Evolutionary conservation across 306 rosid genomes (phyloP).

Genomic region (Senna siamea): DNA sequence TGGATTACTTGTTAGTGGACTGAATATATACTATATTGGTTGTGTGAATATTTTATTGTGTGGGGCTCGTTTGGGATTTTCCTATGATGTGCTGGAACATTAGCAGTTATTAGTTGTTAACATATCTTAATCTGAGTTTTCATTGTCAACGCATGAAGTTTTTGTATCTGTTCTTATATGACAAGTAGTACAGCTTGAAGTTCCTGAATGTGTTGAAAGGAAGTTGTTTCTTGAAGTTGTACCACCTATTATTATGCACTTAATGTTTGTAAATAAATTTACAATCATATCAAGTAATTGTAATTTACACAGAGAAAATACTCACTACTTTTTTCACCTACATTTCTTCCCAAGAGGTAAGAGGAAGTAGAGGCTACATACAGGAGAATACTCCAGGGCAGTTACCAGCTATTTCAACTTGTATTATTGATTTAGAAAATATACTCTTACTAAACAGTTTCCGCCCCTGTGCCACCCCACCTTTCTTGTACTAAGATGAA

Average conservation of each 20-base stretch:
- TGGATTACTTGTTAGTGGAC: conserved; percentile 8
- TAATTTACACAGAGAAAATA: background rate
- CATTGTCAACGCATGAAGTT: background rate
- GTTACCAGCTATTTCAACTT: background rate
- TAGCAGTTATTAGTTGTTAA: conserved; percentile 7
- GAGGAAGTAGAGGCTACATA: background rate
- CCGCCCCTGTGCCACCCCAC: too few relatives aligned
- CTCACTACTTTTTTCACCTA: background rate
- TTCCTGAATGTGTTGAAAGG: background rate
- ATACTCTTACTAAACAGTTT: background rate
- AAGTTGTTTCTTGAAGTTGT: background rate
- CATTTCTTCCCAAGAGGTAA: conserved; percentile 1
- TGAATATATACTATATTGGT: background rate
- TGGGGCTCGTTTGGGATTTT: background rate
- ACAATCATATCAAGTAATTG: conserved; percentile 1
- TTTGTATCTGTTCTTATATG: conserved; percentile 25
- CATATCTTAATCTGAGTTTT: conserved; percentile 3
- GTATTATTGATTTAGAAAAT: background rate
- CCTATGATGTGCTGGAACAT: background rate
- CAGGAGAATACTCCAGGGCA: conserved; percentile 5
- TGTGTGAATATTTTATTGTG: background rate
- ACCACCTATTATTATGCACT: background rate
- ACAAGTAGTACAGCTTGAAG: conserved; percentile 6
- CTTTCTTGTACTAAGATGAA: too few relatives aligned
- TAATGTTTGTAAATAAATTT: background rate